Evolutionary conservation across 1,284 basidiomycete species (phyloP), one percentile per base, ranked within the genome.

Genomic region (Apiotrichum mycotoxinovorans): DNA sequence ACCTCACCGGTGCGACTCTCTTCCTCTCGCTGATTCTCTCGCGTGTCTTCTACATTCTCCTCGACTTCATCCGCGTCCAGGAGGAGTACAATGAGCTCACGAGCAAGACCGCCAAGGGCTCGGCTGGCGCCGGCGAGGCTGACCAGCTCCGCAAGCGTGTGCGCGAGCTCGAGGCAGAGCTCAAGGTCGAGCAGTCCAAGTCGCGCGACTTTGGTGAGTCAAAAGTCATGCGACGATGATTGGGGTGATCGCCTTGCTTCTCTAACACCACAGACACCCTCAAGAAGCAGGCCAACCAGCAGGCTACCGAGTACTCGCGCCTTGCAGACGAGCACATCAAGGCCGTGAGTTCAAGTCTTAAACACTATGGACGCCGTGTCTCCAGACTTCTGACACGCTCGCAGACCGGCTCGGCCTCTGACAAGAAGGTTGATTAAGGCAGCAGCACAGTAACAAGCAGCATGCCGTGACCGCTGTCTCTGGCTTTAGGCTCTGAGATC

Each of bases 1-100:
- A 97, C 76, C 82, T 96, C 22, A 96, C 93, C 14, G 91, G 91
- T 1, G 91, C 91, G 74, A 91, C 88, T 54, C 83, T 98, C 45
- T 96, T 96, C 86, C 86, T 97, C 34, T 93, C 91, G 18, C 85
- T 94, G 54, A 88, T 96, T 67, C 86, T 97, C 65, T 88, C 91
- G 10, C 87, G 93, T 67, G 91, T 89, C 5, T 95, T 95, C 80
- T 88, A 87, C 78, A 89, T 97, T 72, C 84, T 90, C 55, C 85
- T 93, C 66, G 91, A 96, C 74, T 86, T 96, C 60, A 89, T 96
- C 67, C 85, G 91, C 67, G 84, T 87, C 2, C 91, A 95, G 76
- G 92, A 94, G 69, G 85, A 91, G 69, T 90, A 90, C 70, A 85
- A 85, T 30, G 85, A 88, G 65, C 78, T 95, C 60, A 91, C 93